Evolutionary conservation across 164 flowering plant genomes (phyloP).

Genomic region (Liriodendron chinense): DNA sequence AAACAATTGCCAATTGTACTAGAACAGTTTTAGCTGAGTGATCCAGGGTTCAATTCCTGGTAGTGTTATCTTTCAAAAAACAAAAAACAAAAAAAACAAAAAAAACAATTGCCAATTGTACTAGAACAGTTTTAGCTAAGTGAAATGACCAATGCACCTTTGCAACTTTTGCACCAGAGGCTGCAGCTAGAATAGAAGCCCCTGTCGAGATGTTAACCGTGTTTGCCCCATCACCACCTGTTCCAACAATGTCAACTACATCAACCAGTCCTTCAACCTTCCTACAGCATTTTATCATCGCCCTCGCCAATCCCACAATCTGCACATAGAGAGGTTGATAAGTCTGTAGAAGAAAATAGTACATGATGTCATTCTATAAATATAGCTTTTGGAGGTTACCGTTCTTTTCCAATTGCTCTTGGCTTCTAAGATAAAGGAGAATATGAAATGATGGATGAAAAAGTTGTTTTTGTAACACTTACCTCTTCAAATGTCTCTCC

Average conservation of each 20-base stretch:
- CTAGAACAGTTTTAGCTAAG: too few species aligned
- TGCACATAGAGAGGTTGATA: constrained; percentile 13
- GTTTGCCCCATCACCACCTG: constrained; percentile 98
- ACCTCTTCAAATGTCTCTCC: constrained; percentile 97
- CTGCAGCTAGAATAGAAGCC: constrained; percentile 89
- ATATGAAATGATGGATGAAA: not conserved
- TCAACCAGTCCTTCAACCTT: constrained; percentile 72
- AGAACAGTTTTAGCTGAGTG: too few species aligned
- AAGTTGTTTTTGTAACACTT: constrained; percentile 9
- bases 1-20: too few species aligned
- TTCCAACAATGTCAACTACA: constrained; percentile 96
- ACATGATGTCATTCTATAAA: not conserved
- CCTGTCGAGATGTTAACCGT: constrained; percentile 97
- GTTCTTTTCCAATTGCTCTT: not conserved
- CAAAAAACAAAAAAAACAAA: too few species aligned
- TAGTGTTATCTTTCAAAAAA: too few species aligned
- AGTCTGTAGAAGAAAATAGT: not conserved
- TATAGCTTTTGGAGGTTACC: not conserved
- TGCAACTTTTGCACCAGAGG: constrained; percentile 92
- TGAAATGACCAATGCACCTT: constrained; percentile 44
- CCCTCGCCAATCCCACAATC: constrained; percentile 92
- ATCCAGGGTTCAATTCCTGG: too few species aligned
- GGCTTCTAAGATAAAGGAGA: not conserved
- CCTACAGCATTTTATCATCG: constrained; percentile 70
- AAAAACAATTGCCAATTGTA: too few species aligned